Conservation (phyloP, 1,139 yeast genomes). For the Yamadazyma diddensiae region DNA sequence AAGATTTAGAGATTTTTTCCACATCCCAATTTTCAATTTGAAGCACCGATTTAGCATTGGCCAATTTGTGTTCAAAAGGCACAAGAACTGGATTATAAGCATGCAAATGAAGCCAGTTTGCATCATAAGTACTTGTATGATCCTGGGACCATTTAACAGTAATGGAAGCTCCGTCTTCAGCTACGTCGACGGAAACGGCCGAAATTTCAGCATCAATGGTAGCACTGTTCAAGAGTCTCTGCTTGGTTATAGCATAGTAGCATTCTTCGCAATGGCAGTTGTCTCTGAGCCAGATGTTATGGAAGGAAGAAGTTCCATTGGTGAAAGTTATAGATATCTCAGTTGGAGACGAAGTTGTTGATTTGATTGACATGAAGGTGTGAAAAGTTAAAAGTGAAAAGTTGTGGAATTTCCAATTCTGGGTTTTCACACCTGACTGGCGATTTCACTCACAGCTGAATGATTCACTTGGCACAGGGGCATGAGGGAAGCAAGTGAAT, state of each 20-base stretch:
- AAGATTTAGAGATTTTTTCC: conserved; percentile 34
- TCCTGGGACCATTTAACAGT: conserved; percentile 47
- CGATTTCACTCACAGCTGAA: no score
- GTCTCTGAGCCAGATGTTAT: conserved; percentile 68
- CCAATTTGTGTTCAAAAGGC: conserved; percentile 24
- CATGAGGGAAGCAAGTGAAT: no score
- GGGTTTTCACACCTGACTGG: neutral
- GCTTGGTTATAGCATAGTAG: conserved; percentile 60
- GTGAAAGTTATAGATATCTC: no score
- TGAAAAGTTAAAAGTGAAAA: no score
- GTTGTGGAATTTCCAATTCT: no score
- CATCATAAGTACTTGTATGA: conserved; percentile 48
- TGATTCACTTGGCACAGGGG: no score
- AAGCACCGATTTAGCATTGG: conserved; percentile 28
- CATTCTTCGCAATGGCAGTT: conserved; percentile 65
- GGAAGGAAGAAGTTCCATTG: conserved; percentile 23
- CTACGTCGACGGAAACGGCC: conserved; percentile 2
- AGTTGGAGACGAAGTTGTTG: neutral
- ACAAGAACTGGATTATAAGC: conserved; percentile 56
- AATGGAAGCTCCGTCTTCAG: conserved; percentile 15
- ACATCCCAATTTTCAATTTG: conserved; percentile 47
- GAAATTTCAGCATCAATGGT: conserved; percentile 46
- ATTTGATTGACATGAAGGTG: conserved; percentile 1
- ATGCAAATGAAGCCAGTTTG: conserved; percentile 56
- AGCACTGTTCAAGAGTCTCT: conserved; percentile 61